A percentile compares a stretch with the other conserved stretches of the same genome.
Conservation (phyloP, 2,329 filamentous ascomycete genomes). For the Pseudophaeomoniella oleicola region DNA sequence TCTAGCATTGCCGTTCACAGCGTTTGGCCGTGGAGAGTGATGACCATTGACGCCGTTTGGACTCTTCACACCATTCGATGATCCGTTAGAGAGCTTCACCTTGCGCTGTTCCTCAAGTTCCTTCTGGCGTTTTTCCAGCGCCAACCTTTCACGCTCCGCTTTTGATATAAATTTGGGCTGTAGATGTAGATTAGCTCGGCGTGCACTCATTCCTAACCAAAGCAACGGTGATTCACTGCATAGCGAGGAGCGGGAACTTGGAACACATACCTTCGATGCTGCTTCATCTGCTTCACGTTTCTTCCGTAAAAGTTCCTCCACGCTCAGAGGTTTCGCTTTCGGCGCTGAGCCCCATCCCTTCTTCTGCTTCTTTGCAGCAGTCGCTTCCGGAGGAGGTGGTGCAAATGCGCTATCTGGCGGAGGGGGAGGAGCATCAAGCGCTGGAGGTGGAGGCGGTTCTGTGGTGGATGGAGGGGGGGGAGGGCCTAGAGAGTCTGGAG, state of each 20-base stretch:
- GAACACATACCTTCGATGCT: slow-evolving; percentile 53
- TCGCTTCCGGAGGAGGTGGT: slow-evolving; percentile 27
- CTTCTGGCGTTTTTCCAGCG: slow-evolving; percentile 61
- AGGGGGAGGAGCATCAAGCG: slow-evolving; percentile 20
- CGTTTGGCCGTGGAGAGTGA: not conserved
- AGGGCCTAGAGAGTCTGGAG: slow-evolving; percentile 22
- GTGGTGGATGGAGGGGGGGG: slow-evolving; percentile 24
- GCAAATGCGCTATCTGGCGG: slow-evolving; percentile 17
- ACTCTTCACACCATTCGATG: not conserved
- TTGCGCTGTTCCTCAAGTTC: slow-evolving; percentile 51
- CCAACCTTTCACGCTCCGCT: slow-evolving; percentile 65
- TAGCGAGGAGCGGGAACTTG: not conserved
- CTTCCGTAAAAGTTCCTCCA: slow-evolving; percentile 72
- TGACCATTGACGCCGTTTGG: slow-evolving; percentile 1
- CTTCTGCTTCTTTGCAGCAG: slow-evolving; percentile 39
- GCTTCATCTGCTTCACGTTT: slow-evolving; percentile 77
- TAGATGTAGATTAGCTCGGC: slow-evolving; percentile 4
- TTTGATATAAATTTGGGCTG: slow-evolving; percentile 74
- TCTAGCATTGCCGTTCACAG: not conserved
- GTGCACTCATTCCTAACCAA: not conserved
- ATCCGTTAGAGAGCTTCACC: slow-evolving; percentile 6
- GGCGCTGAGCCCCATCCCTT: slow-evolving; percentile 32
- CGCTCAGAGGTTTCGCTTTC: slow-evolving; percentile 48
- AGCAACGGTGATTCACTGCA: not conserved
- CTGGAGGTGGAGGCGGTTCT: slow-evolving; percentile 26